Percentiles rank a stretch among this genome's conserved stretches.
Conservation (phyloP, 2,329 filamentous ascomycete genomes). For the Hymenoscyphus infarciens region DNA sequence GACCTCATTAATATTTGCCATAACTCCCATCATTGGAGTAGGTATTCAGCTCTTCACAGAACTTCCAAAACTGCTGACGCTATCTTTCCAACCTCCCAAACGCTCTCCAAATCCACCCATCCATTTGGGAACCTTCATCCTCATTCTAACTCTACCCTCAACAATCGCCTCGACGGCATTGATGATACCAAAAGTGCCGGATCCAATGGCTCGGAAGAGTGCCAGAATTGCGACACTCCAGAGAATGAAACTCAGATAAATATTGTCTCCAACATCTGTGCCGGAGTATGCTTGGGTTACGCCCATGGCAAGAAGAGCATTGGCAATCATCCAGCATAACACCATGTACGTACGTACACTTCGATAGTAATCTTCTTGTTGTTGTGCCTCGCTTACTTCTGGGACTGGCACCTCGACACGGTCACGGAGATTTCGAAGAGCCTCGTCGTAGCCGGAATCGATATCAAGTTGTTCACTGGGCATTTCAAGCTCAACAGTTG, state of each 20-base stretch:
- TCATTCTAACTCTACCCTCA: slow-evolving; percentile 66
- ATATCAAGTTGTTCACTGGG: slow-evolving; percentile 97
- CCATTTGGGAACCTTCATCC: slow-evolving; percentile 32
- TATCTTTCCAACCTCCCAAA: slow-evolving; percentile 29
- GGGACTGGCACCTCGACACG: slow-evolving; percentile 73
- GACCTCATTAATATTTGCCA: neutral
- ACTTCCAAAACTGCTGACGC: slow-evolving; percentile 32
- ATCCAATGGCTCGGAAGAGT: slow-evolving; percentile 81
- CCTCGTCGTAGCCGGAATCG: slow-evolving; percentile 95
- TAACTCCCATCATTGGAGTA: neutral
- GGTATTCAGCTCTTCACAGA: slow-evolving; percentile 26
- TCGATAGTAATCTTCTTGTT: slow-evolving; percentile 98
- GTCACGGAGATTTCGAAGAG: slow-evolving; percentile 91
- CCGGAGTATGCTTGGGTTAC: slow-evolving; percentile 80
- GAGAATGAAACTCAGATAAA: slow-evolving; percentile 88
- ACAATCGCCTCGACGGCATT: slow-evolving; percentile 81
- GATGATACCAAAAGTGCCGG: slow-evolving; percentile 75
- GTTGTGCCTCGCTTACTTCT: slow-evolving; percentile 66
- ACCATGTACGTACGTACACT: slow-evolving; percentile 98
- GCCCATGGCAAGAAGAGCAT: slow-evolving; percentile 89
- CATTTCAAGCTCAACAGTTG: slow-evolving; percentile 93
- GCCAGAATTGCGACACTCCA: slow-evolving; percentile 87
- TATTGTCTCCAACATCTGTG: slow-evolving; percentile 71
- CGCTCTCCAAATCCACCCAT: slow-evolving; percentile 30
- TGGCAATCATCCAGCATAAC: slow-evolving; percentile 86